Evolutionary conservation across 2,329 filamentous ascomycete species (phyloP).

Genomic region (Balansia obtecta): DNA sequence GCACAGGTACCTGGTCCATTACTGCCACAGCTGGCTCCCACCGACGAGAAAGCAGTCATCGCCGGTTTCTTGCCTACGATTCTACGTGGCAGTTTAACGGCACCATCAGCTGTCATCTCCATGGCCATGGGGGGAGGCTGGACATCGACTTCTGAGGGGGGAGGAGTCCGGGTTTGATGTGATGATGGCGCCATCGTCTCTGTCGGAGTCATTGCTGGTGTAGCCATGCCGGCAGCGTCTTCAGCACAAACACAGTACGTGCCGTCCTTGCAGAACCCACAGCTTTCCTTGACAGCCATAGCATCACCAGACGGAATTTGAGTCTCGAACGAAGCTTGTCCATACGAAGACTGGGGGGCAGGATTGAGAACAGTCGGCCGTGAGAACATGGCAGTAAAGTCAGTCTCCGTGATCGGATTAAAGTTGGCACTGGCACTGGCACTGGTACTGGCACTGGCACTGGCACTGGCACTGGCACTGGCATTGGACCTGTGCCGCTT

Average conservation of each 20-base stretch:
- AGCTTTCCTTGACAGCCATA: constrained; percentile 50
- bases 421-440: constrained; percentile 12
- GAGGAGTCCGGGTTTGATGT: constrained; percentile 42
- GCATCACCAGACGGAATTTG: constrained; percentile 23
- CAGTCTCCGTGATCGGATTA: constrained; percentile 53
- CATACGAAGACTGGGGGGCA: constrained; percentile 2
- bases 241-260: constrained; percentile 77
- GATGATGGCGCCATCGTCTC: constrained; percentile 29
- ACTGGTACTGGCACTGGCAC: constrained; percentile 21
- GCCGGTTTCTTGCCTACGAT: constrained; percentile 16
- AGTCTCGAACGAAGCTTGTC: constrained; percentile 1
- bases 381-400: constrained; percentile 58
- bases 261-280: constrained; percentile 73
- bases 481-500: constrained; percentile 41
- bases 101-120: constrained; percentile 47
- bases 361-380: constrained; percentile 20
- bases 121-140: constrained; percentile 38
- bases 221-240: constrained; percentile 27
- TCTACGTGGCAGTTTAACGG: constrained; percentile 43
- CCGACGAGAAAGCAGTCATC: constrained; percentile 12
- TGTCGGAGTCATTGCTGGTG: constrained; percentile 26
- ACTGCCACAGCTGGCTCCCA: constrained; percentile 40
- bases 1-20: constrained; percentile 68
- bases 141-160: constrained; percentile 48
- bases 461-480: constrained; percentile 12